Evolutionary conservation across 257 asterid genomes (phyloP).

Genomic region (Anisodus tanguticus): DNA sequence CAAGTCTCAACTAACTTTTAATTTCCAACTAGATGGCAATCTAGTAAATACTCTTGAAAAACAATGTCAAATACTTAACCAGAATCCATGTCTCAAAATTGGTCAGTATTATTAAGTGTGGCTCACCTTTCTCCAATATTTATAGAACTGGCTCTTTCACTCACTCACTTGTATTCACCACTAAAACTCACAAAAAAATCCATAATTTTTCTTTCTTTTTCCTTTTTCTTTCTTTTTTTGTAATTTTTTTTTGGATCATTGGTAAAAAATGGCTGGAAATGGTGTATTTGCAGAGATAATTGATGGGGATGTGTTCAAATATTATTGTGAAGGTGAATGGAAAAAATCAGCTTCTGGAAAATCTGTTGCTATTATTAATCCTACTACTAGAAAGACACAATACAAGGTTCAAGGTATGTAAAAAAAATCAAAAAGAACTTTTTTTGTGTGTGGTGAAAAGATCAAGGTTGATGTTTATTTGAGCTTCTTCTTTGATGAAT

Average conservation of each 20-base stretch:
- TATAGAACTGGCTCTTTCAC: slow-evolving; percentile 29
- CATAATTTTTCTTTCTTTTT: background rate
- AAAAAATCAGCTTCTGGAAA: slow-evolving; percentile 74
- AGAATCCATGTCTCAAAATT: slow-evolving; percentile 32
- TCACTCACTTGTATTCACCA: background rate
- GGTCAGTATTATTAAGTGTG: slow-evolving; percentile 37
- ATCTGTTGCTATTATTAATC: slow-evolving; percentile 77
- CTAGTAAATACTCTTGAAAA: background rate
- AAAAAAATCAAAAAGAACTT: too few relatives aligned
- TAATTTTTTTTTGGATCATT: slow-evolving; percentile 5
- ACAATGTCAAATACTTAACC: background rate
- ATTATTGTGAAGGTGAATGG: slow-evolving; percentile 89
- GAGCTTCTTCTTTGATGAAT: too few relatives aligned
- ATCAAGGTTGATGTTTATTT: background rate
- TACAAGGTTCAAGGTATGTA: slow-evolving; percentile 89
- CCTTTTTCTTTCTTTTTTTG: slow-evolving; percentile 27
- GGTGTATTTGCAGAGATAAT: slow-evolving; percentile 78
- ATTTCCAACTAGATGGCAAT: slow-evolving; percentile 33
- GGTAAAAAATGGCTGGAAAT: slow-evolving; percentile 68
- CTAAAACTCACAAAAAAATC: background rate
- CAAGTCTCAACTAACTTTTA: slow-evolving; percentile 37
- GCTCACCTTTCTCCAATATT: slow-evolving; percentile 46
- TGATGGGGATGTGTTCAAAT: slow-evolving; percentile 79
- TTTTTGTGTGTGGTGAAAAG: background rate
- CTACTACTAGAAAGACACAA: slow-evolving; percentile 81